Percentiles rank a stretch among this genome's conserved stretches.
These are phyloP conservation scores for Colletotrichum chlorophyti DNA, from an alignment of 2,329 filamentous ascomycete species.

Conservation along the genomic window DNA sequence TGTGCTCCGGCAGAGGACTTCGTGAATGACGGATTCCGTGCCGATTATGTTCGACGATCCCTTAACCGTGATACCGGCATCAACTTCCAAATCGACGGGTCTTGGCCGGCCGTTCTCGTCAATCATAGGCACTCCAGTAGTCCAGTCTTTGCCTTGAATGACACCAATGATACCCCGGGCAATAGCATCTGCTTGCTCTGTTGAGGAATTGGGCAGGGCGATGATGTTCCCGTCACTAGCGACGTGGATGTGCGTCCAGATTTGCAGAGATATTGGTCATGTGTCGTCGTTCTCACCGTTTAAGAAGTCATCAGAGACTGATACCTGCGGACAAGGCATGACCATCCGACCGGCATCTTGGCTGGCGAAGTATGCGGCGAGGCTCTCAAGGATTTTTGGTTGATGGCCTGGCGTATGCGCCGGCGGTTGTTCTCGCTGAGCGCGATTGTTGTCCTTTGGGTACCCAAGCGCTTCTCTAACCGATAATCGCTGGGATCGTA, in stretches of 20 bases:
- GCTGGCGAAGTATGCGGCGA: conserved; percentile 48
- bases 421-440: conserved; percentile 20
- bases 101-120: conserved; percentile 51
- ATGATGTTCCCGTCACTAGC: conserved; percentile 56
- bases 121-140: conserved; percentile 53
- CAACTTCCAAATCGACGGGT: conserved; percentile 50
- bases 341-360: neutral
- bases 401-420: conserved; percentile 23
- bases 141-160: conserved; percentile 45
- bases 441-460: conserved; percentile 4
- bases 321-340: neutral
- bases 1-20: conserved; percentile 35
- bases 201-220: conserved; percentile 46
- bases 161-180: conserved; percentile 52
- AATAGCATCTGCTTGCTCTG: conserved; percentile 48
- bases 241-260: conserved; percentile 56
- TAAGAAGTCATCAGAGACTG: neutral
- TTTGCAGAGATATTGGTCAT: conserved; percentile 51
- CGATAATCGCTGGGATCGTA: neutral
- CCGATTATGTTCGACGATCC: conserved; percentile 54
- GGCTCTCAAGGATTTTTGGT: conserved; percentile 70
- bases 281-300: conserved; percentile 31
- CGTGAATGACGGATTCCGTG: conserved; percentile 35
- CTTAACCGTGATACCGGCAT: conserved; percentile 52
- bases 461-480: too few species aligned